Percentiles rank a stretch among this genome's conserved stretches.
phyloP scores from a whole-genome alignment of 371 early-diverging fungal genomes.

The Mucor piriformis region DNA sequence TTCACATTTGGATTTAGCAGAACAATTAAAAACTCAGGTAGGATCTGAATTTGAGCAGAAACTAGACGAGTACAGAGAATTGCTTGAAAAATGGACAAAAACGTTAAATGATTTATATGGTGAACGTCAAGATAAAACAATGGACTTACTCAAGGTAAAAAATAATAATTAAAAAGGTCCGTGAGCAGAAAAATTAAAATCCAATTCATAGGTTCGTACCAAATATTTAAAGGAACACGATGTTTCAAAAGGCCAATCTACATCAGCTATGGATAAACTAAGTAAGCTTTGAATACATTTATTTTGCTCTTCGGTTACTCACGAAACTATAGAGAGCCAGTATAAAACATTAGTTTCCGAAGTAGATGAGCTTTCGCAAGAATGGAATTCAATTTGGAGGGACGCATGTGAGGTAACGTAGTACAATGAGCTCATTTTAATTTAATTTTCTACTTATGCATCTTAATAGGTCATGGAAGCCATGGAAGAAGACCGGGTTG shows the following conservation, averaged over 20 bases:
- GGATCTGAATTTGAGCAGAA: conserved; percentile 20
- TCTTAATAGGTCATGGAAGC: conserved; percentile 28
- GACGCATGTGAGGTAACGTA: conserved; percentile 42
- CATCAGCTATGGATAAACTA: conserved; percentile 10
- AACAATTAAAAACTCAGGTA: conserved; percentile 26
- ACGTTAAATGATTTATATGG: conserved; percentile 16
- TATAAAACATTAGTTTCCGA: conserved; percentile 25
- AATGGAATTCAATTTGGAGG: conserved; percentile 43
- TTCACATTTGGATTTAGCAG: conserved; percentile 41
- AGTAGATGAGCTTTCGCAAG: conserved; percentile 33
- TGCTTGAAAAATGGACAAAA: conserved; percentile 28
- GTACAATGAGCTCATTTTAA: background rate
- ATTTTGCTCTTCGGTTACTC: background rate
- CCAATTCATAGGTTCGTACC: conserved; percentile 14
- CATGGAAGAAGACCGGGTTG: conserved; percentile 45
- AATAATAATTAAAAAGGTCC: no score
- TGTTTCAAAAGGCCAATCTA: conserved; percentile 14
- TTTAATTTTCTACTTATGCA: background rate
- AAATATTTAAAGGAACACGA: conserved; percentile 27
- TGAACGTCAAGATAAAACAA: conserved; percentile 14
- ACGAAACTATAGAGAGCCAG: conserved; percentile 20
- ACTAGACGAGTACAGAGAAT: conserved; percentile 13
- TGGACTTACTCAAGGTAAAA: conserved; percentile 23
- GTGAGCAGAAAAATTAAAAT: background rate
- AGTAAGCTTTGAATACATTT: conserved; percentile 16